These are phyloP conservation scores for Houttuynia cordata DNA, from an alignment of 164 flowering plant genomes.

Conservation along the genomic window DNA sequence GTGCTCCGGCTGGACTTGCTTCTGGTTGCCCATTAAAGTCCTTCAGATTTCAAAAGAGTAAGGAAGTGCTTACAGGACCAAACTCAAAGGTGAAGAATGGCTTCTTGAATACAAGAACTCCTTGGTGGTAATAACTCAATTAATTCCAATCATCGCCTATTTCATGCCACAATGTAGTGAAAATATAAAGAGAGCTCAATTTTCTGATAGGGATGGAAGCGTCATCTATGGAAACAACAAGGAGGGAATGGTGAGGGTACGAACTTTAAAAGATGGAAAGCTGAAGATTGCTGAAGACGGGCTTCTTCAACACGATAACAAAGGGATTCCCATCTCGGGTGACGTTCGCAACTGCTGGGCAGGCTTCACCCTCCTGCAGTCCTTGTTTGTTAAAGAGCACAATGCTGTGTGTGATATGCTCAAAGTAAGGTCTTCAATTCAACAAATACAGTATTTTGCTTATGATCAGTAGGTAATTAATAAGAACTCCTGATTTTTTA, in stretches of 20 bases:
- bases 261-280: constrained; percentile 33
- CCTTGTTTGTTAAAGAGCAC: constrained; percentile 36
- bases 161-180: not conserved
- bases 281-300: constrained; percentile 25
- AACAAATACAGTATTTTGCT: not conserved
- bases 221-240: constrained; percentile 30
- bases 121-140: constrained; percentile 31
- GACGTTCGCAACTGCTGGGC: constrained; percentile 39
- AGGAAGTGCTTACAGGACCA: constrained; percentile 19
- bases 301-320: constrained; percentile 25
- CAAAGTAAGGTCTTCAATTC: constrained; percentile 13
- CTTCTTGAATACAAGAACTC: constrained; percentile 23
- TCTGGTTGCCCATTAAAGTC: constrained; percentile 30
- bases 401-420: constrained; percentile 33
- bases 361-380: constrained; percentile 29
- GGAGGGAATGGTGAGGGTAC: constrained; percentile 15
- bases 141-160: not conserved
- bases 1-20: constrained; percentile 27
- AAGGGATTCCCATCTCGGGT: constrained; percentile 25
- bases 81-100: constrained; percentile 17
- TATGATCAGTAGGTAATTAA: no score
- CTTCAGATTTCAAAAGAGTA: constrained; percentile 26
- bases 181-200: not conserved
- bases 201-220: constrained; percentile 30
- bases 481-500: no score